phyloP scores from a whole-genome alignment of 192 early-diverging fungal genomes.

The Podila epicladia region DNA sequence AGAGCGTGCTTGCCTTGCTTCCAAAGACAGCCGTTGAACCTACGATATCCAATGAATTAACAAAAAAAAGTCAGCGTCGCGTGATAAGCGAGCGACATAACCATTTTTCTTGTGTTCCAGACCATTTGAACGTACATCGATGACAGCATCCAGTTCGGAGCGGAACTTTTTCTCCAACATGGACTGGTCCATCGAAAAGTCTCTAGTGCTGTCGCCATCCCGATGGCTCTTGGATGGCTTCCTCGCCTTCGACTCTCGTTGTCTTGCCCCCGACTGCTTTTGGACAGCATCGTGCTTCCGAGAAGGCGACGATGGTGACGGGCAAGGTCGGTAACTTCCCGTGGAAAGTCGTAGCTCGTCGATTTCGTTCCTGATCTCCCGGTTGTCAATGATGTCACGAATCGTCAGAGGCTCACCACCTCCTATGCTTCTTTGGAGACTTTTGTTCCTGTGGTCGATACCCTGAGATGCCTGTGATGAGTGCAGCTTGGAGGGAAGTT shows the following conservation, averaged over 20 bases:
- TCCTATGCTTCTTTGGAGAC: background rate
- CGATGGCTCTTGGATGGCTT: background rate
- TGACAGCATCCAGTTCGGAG: background rate
- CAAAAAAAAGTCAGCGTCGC: too few relatives aligned
- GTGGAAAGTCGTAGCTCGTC: slow-evolving; percentile 26
- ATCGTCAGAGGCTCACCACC: slow-evolving; percentile 15
- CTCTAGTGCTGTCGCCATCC: background rate
- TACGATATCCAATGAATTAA: too few relatives aligned
- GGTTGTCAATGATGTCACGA: slow-evolving; percentile 28
- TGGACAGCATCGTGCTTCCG: too few relatives aligned
- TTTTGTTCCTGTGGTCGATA: background rate
- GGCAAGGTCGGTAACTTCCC: slow-evolving; percentile 6
- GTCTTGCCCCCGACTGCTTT: background rate
- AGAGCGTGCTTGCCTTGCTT: too few relatives aligned
- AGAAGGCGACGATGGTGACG: background rate
- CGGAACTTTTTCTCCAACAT: slow-evolving; percentile 13
- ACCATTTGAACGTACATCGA: background rate
- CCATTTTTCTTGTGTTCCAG: background rate
- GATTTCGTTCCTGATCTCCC: slow-evolving; percentile 32
- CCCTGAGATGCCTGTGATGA: background rate
- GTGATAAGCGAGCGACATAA: too few relatives aligned
- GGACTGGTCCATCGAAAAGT: slow-evolving; percentile 11
- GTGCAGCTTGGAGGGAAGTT: background rate
- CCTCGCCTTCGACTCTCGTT: background rate
- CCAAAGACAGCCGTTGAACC: too few relatives aligned